phyloP scores from a whole-genome alignment of 2,329 filamentous ascomycete genomes.

The Penicillium polonicum region DNA sequence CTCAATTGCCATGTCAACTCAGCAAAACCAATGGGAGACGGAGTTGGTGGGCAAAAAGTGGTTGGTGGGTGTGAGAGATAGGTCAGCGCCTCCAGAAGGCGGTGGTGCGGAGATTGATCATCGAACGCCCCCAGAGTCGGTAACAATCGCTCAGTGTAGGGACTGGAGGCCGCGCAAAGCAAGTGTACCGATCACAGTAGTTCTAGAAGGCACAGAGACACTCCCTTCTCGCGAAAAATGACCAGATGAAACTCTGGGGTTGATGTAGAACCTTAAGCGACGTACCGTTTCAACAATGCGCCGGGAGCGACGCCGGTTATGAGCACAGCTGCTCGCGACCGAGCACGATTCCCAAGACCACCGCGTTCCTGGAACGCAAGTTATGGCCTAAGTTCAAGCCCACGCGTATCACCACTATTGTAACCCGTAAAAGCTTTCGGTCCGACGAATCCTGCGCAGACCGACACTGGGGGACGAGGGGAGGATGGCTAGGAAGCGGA shows the following conservation, averaged over 20 bases:
- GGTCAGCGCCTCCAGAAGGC: constrained; percentile 34
- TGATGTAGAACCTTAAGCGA: constrained; percentile 24
- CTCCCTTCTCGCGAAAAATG: background rate
- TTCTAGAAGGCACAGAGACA: background rate
- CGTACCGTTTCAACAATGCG: constrained; percentile 42
- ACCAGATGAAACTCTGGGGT: constrained; percentile 6
- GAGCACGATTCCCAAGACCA: constrained; percentile 30
- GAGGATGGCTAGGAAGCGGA: constrained; percentile 36
- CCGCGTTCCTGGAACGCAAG: constrained; percentile 22
- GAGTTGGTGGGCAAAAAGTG: constrained; percentile 18
- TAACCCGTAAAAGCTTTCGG: constrained; percentile 12
- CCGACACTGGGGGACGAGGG: constrained; percentile 24
- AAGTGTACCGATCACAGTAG: constrained; percentile 9
- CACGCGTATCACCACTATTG: constrained; percentile 17
- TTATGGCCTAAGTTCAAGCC: background rate
- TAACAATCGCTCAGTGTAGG: constrained; percentile 23
- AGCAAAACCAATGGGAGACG: constrained; percentile 5
- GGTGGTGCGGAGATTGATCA: constrained; percentile 43
- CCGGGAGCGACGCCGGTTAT: constrained; percentile 31
- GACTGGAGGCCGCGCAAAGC: constrained; percentile 24
- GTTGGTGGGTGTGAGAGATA: constrained; percentile 23
- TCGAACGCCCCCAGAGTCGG: constrained; percentile 31
- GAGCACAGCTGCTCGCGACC: constrained; percentile 37
- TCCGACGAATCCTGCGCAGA: constrained; percentile 20
- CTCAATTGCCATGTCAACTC: constrained; percentile 24